A percentile compares a stretch with the other conserved stretches of the same genome.
phyloP scores from a whole-genome alignment of 1,284 basidiomycete genomes.

The Schizophyllum amplum region DNA sequence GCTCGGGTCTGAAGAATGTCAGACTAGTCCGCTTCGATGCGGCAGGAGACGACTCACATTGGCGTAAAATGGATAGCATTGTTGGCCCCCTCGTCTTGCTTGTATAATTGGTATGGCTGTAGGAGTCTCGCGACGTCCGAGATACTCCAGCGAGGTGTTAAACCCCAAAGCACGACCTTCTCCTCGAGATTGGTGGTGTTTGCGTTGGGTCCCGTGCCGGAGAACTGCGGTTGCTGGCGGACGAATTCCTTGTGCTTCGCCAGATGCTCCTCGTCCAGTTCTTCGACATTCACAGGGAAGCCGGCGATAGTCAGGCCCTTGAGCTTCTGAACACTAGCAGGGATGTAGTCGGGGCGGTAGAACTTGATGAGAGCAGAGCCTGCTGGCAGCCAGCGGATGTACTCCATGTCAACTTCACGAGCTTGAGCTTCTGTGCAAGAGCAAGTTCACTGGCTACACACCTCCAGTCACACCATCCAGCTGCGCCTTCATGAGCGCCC shows the following conservation, averaged over 20 bases:
- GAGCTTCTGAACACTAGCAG: not conserved
- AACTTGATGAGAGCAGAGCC: not conserved
- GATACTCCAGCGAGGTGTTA: slow-evolving; percentile 5
- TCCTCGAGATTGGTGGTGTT: not conserved
- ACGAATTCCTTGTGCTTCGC: not conserved
- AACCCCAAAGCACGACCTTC: not conserved
- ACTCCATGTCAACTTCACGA: not conserved
- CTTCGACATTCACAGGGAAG: not conserved
- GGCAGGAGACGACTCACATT: slow-evolving; percentile 30
- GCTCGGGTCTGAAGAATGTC: slow-evolving; percentile 14
- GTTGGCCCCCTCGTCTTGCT: slow-evolving; percentile 19
- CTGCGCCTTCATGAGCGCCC: slow-evolving; percentile 36
- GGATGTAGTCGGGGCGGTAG: not conserved
- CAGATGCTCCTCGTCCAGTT: not conserved
- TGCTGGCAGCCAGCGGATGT: not conserved
- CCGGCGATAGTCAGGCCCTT: not conserved
- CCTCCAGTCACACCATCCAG: slow-evolving; percentile 36
- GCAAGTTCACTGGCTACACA: not conserved
- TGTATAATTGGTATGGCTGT: slow-evolving; percentile 35
- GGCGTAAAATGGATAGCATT: slow-evolving; percentile 37
- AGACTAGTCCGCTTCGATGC: not conserved
- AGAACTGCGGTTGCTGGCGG: not conserved
- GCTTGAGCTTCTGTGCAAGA: not conserved
- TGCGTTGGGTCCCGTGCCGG: not conserved
- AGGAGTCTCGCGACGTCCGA: slow-evolving; percentile 34